Percentiles rank a stretch among this genome's conserved stretches.
Evolutionary conservation across 2,329 filamentous ascomycete species (phyloP).

Genomic region (Didymellaceae sp.): DNA sequence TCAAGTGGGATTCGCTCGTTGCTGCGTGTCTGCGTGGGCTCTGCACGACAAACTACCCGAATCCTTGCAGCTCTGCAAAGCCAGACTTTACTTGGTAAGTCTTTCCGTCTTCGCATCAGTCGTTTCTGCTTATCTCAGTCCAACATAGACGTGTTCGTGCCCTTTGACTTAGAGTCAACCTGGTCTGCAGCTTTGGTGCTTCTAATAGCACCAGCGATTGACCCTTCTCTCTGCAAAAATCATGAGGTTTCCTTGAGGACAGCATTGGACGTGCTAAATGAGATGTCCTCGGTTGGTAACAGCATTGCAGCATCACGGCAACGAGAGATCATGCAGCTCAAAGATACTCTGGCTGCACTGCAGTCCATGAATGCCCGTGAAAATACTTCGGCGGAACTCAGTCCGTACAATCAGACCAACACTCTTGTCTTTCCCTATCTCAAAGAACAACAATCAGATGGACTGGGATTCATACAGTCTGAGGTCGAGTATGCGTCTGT

Average conservation of each 20-base stretch:
- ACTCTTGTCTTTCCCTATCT: background rate
- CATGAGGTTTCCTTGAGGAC: background rate
- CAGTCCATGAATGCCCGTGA: background rate
- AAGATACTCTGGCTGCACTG: background rate
- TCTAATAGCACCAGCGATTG: background rate
- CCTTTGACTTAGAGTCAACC: background rate
- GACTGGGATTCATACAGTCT: background rate
- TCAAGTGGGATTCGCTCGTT: background rate
- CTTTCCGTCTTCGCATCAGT: background rate
- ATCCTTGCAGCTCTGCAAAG: background rate
- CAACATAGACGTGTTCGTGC: background rate
- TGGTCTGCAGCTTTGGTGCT: slow-evolving; percentile 2
- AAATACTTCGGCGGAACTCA: background rate
- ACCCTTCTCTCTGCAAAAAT: background rate
- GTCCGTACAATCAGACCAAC: background rate
- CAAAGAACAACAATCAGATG: background rate
- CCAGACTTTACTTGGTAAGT: background rate
- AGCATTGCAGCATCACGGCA: background rate
- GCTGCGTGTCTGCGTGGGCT: background rate
- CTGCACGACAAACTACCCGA: background rate
- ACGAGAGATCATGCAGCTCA: background rate
- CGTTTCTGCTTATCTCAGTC: background rate
- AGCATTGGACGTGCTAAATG: background rate
- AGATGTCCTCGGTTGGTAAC: background rate
- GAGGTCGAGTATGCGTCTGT: background rate